Conservation (phyloP, 2,329 filamentous ascomycete species). For the Magnaporthales sp. region DNA sequence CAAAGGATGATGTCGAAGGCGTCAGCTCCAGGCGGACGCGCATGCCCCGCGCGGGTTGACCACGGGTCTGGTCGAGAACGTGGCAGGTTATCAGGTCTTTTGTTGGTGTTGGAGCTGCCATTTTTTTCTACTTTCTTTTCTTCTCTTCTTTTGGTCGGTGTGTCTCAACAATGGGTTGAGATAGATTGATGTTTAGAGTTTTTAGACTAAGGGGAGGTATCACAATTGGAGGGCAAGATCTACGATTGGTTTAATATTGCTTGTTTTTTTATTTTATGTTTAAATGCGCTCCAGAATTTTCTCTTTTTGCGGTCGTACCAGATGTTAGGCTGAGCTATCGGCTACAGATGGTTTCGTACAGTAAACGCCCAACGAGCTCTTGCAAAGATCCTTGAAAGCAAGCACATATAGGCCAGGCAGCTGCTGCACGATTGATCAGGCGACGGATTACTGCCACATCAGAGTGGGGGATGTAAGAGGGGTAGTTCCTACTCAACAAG, state of each 20-base stretch:
- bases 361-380: not conserved
- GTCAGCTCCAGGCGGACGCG: constrained; percentile 54
- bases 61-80: constrained; percentile 73
- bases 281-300: not conserved
- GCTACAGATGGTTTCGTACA: not conserved
- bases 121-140: constrained; percentile 4
- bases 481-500: not conserved
- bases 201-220: not conserved
- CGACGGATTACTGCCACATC: too few relatives aligned
- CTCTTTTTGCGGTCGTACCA: not conserved
- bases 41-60: constrained; percentile 58
- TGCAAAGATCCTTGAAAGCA: not conserved
- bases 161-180: not conserved
- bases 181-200: not conserved
- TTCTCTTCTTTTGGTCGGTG: not conserved
- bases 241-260: not conserved
- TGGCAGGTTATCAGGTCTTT: constrained; percentile 76
- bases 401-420: not conserved
- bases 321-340: not conserved
- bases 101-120: constrained; percentile 1
- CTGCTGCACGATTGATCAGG: too few relatives aligned
- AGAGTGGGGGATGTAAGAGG: not conserved
- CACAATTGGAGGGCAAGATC: not conserved
- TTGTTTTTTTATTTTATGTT: not conserved
- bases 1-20: constrained; percentile 13